A percentile compares a stretch with the other conserved stretches of the same genome.
phyloP scores from a whole-genome alignment of 2,329 filamentous ascomycete species.

The Graphilbum fragrans region DNA sequence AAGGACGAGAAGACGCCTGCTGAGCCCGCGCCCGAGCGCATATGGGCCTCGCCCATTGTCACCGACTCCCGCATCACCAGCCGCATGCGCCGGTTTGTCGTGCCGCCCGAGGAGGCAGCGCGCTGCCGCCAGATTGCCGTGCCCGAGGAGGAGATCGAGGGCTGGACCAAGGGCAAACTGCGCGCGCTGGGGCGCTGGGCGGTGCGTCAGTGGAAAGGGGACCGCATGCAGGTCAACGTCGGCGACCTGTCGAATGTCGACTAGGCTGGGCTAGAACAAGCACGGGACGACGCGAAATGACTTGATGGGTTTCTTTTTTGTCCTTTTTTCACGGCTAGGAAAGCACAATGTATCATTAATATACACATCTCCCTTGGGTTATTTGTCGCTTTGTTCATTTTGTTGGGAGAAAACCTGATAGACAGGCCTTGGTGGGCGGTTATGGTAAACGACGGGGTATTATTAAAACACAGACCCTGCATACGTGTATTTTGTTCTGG shows the following conservation, averaged over 20 bases:
- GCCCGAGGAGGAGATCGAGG: conserved; percentile 57
- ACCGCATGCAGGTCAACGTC: conserved; percentile 20
- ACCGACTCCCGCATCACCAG: conserved; percentile 63
- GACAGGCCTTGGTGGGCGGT: too few relatives aligned
- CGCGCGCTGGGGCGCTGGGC: conserved; percentile 41
- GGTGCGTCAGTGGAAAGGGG: conserved; percentile 23
- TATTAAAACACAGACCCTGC: too few relatives aligned
- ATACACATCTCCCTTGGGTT: conserved; percentile 16
- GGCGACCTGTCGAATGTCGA: too few relatives aligned
- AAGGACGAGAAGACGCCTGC: conserved; percentile 8
- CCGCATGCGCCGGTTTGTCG: conserved; percentile 70
- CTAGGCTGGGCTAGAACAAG: too few relatives aligned
- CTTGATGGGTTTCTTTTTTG: too few relatives aligned
- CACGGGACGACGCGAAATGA: too few relatives aligned
- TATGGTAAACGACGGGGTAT: too few relatives aligned
- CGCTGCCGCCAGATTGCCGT: conserved; percentile 50
- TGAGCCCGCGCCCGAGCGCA: conserved; percentile 37
- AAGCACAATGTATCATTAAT: too few relatives aligned
- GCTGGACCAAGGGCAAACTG: conserved; percentile 51
- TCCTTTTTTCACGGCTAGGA: too few relatives aligned
- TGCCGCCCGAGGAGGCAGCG: conserved; percentile 57
- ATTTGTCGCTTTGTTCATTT: not conserved
- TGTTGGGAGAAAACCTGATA: not conserved
- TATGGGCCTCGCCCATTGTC: conserved; percentile 65
- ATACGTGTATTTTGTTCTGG: too few relatives aligned